Conservation (phyloP, 208 protist species). For the Strigomonas culicis region DNA sequence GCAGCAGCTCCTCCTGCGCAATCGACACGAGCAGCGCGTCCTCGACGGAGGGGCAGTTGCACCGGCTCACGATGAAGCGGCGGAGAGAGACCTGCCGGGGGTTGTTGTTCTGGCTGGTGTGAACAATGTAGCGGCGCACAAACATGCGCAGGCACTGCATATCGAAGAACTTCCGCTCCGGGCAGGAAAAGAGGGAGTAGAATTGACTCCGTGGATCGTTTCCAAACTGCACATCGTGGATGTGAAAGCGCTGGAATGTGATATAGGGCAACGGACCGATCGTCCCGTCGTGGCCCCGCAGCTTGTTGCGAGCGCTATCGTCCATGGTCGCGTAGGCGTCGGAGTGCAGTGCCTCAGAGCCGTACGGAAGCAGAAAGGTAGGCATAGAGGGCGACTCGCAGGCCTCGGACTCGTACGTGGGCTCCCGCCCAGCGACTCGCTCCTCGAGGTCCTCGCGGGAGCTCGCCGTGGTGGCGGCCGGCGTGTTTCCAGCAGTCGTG, state of each 20-base stretch:
- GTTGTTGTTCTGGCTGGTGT: conserved; percentile 74
- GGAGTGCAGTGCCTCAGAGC: no score
- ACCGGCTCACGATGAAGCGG: conserved; percentile 56
- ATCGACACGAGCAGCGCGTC: conserved; percentile 42
- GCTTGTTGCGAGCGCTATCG: neutral
- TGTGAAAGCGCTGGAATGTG: conserved; percentile 65
- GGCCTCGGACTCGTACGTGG: no score
- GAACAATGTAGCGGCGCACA: conserved; percentile 72
- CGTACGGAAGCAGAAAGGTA: no score
- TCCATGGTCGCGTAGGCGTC: neutral
- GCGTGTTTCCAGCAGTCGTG: neutral
- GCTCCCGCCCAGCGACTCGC: no score
- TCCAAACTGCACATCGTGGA: conserved; percentile 73
- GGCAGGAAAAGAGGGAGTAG: conserved; percentile 61
- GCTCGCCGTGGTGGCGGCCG: neutral
- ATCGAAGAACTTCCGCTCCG: conserved; percentile 48
- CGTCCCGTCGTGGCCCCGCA: conserved; percentile 13
- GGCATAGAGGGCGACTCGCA: no score
- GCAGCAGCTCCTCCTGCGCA: conserved; percentile 58
- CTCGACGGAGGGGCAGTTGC: conserved; percentile 52
- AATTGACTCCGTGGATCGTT: conserved; percentile 45
- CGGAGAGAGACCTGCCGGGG: conserved; percentile 50
- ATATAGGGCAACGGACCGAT: conserved; percentile 73
- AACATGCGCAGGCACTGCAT: conserved; percentile 88
- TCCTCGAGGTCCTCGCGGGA: neutral